Conservation (phyloP, 306 rosid genomes). For the Rosa lucieae region DNA sequence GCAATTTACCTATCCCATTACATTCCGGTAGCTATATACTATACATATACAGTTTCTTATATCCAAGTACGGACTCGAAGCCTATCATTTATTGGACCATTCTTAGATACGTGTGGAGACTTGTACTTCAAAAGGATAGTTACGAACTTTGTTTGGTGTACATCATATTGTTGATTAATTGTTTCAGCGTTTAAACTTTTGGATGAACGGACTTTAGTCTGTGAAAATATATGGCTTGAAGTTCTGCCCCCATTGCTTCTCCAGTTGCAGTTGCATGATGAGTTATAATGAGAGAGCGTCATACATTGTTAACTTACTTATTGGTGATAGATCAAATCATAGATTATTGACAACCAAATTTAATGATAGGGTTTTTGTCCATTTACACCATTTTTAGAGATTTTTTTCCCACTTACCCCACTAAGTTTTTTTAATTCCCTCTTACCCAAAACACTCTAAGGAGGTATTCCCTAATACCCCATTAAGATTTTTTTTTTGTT, state of each 20-base stretch:
- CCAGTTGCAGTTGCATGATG: too few species aligned
- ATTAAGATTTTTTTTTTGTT: too few species aligned
- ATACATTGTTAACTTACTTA: background rate
- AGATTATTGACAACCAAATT: too few species aligned
- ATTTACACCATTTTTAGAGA: too few species aligned
- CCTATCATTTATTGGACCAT: background rate
- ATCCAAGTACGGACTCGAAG: background rate
- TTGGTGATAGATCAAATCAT: background rate
- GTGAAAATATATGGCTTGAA: background rate
- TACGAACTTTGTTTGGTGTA: background rate
- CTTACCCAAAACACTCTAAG: too few species aligned
- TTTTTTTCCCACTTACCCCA: too few species aligned
- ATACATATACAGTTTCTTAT: background rate
- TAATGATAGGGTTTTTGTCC: too few species aligned
- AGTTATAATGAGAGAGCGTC: background rate
- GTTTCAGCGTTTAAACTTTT: too few species aligned
- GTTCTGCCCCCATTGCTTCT: background rate
- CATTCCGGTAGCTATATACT: conserved; percentile 15
- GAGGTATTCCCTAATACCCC: too few species aligned
- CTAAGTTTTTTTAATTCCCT: too few species aligned
- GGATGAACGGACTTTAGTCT: background rate
- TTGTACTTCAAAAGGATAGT: background rate
- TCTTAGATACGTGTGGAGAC: background rate
- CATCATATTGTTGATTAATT: too few species aligned
- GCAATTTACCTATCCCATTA: background rate